phyloP scores from a whole-genome alignment of 2,329 filamentous ascomycete species.

The Fusarium pseudograminearum region DNA sequence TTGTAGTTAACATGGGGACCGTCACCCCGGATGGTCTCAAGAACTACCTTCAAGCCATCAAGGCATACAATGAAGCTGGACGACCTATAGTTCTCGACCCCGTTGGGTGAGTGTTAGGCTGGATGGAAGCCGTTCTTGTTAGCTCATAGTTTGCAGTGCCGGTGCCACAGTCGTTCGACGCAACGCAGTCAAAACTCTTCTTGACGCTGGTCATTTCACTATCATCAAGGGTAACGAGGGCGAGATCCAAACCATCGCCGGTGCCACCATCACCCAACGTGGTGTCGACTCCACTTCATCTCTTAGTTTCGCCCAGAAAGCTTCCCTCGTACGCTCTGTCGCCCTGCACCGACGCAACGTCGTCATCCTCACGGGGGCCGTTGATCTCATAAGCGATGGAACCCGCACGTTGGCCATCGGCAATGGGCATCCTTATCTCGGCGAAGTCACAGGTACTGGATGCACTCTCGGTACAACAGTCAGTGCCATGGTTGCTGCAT shows the following conservation, averaged over 20 bases:
- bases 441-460: slow-evolving; percentile 81
- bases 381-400: slow-evolving; percentile 84
- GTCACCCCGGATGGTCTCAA: slow-evolving; percentile 79
- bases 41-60: slow-evolving; percentile 79
- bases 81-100: slow-evolving; percentile 88
- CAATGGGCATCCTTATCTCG: slow-evolving; percentile 82
- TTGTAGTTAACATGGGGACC: slow-evolving; percentile 96
- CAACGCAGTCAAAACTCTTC: slow-evolving; percentile 75
- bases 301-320: slow-evolving; percentile 65
- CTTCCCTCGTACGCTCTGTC: slow-evolving; percentile 71
- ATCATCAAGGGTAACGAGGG: slow-evolving; percentile 95
- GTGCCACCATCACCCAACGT: slow-evolving; percentile 69
- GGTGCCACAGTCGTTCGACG: slow-evolving; percentile 83
- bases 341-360: slow-evolving; percentile 74
- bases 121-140: background rate
- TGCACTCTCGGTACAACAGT: slow-evolving; percentile 88
- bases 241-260: slow-evolving; percentile 81
- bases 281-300: slow-evolving; percentile 84
- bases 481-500: slow-evolving; percentile 78
- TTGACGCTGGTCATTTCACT: slow-evolving; percentile 81
- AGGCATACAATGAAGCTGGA: slow-evolving; percentile 82
- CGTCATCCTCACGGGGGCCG: slow-evolving; percentile 83
- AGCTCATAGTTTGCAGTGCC: slow-evolving; percentile 60
- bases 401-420: slow-evolving; percentile 72
- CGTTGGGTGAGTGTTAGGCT: slow-evolving; percentile 71